Percentiles rank a stretch among this genome's conserved stretches.
These are phyloP conservation scores for Benincasa hispida DNA, from an alignment of 306 rosid species.

Conservation along the genomic window DNA sequence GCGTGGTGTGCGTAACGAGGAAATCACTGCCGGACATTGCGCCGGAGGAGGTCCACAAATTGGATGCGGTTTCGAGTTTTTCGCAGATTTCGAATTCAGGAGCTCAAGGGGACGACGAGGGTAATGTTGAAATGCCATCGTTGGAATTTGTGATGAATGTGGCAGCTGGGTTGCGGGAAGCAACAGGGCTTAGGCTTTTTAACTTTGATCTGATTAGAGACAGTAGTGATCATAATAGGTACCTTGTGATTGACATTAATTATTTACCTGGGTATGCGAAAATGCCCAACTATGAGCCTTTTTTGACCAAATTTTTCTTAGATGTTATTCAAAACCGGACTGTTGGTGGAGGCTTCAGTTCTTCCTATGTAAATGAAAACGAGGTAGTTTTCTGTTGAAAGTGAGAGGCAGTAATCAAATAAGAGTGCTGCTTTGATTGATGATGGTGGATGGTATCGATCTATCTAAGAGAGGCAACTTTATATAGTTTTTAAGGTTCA, in stretches of 20 bases:
- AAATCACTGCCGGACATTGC: slow-evolving; percentile 77
- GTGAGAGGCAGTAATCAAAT: neutral
- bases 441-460: neutral
- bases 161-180: slow-evolving; percentile 51
- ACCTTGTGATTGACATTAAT: slow-evolving; percentile 79
- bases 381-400: neutral
- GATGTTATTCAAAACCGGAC: slow-evolving; percentile 31
- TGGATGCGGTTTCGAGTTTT: slow-evolving; percentile 47
- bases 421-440: neutral
- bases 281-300: slow-evolving; percentile 77
- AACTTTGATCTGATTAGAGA: slow-evolving; percentile 89
- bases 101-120: slow-evolving; percentile 27
- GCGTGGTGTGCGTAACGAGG: slow-evolving; percentile 70
- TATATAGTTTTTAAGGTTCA: neutral
- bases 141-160: slow-evolving; percentile 39
- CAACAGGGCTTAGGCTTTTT: slow-evolving; percentile 53
- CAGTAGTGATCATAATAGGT: slow-evolving; percentile 50
- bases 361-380: neutral
- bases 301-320: slow-evolving; percentile 75
- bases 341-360: neutral
- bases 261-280: slow-evolving; percentile 99
- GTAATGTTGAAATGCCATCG: slow-evolving; percentile 74
- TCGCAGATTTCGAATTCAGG: slow-evolving; percentile 77
- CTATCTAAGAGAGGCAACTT: neutral
- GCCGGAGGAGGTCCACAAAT: slow-evolving; percentile 38